Evolutionary conservation across 768 basidiomycete genomes (phyloP).

Genomic region (Galerina marginata): DNA sequence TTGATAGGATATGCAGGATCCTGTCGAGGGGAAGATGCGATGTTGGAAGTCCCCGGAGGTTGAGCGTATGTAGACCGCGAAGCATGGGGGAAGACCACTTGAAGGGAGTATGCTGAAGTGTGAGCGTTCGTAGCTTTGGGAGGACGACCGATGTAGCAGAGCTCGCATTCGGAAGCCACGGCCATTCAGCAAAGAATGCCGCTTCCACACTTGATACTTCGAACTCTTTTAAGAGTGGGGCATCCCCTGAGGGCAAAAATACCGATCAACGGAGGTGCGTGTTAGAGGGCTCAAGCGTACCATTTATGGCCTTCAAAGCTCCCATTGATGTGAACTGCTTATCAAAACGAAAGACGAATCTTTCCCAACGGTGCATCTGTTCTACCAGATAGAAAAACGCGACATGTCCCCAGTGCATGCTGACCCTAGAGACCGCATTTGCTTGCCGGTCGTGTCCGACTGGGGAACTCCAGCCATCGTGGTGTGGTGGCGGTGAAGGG

Average conservation of each 20-base stretch:
- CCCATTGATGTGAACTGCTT: slow-evolving; percentile 75
- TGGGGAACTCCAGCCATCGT: slow-evolving; percentile 44
- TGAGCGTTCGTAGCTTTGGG: slow-evolving; percentile 59
- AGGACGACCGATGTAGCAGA: slow-evolving; percentile 38
- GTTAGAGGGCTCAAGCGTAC: slow-evolving; percentile 42
- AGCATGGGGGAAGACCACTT: slow-evolving; percentile 81
- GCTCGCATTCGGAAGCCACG: slow-evolving; percentile 69
- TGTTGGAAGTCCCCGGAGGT: slow-evolving; percentile 68
- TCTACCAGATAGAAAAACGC: slow-evolving; percentile 79
- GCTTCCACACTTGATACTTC: slow-evolving; percentile 77
- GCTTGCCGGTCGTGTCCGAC: slow-evolving; percentile 22
- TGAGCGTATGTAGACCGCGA: slow-evolving; percentile 60
- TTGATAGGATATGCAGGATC: slow-evolving; percentile 65
- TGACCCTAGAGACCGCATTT: slow-evolving; percentile 44
- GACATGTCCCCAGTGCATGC: slow-evolving; percentile 80
- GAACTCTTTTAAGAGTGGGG: slow-evolving; percentile 76
- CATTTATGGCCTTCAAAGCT: slow-evolving; percentile 75
- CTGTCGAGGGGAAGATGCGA: slow-evolving; percentile 70
- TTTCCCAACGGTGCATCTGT: slow-evolving; percentile 83
- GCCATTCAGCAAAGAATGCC: slow-evolving; percentile 68
- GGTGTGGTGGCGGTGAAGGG: slow-evolving; percentile 43
- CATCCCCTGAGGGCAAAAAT: slow-evolving; percentile 55
- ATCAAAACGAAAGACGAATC: slow-evolving; percentile 82
- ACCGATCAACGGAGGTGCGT: slow-evolving; percentile 11
- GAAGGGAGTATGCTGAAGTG: slow-evolving; percentile 76